A percentile compares a stretch with the other conserved stretches of the same genome.
phyloP scores from a whole-genome alignment of 345 rosid genomes.

The Microthlaspi erraticum region DNA sequence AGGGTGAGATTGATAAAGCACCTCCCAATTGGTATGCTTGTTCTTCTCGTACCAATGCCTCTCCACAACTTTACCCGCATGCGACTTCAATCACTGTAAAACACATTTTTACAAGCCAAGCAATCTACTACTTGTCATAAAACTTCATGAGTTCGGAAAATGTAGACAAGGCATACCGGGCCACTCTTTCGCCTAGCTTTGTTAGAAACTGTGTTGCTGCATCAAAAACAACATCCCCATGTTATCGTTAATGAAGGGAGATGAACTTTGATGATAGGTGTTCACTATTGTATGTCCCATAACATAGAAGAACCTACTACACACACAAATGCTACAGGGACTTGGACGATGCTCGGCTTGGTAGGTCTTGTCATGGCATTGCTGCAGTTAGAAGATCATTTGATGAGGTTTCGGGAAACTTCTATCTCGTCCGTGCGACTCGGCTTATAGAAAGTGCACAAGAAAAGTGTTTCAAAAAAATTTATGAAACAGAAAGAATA shows the following conservation, averaged over 20 bases:
- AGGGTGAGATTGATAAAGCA: conserved; percentile 16
- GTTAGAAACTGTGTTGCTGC: conserved; percentile 99
- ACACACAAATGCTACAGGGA: too few relatives aligned
- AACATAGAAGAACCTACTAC: too few relatives aligned
- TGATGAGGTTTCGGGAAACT: too few relatives aligned
- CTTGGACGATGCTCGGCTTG: too few relatives aligned
- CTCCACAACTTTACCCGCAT: conserved; percentile 99
- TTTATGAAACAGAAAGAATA: too few relatives aligned
- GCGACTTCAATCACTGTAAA: conserved; percentile 58
- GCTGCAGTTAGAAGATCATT: too few relatives aligned
- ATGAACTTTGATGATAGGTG: conserved; percentile 7
- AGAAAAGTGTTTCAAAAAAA: too few relatives aligned
- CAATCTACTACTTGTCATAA: neutral
- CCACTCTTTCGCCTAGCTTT: conserved; percentile 99
- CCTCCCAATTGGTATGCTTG: conserved; percentile 99
- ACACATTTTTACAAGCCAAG: neutral
- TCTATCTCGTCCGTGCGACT: too few relatives aligned
- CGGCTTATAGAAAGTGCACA: too few relatives aligned
- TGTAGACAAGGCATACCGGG: conserved; percentile 60
- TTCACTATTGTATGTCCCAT: neutral
- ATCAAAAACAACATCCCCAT: conserved; percentile 20
- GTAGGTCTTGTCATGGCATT: too few relatives aligned
- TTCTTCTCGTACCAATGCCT: conserved; percentile 99
- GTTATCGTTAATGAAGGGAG: neutral
- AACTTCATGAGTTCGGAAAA: neutral